Conservation (phyloP, 2,329 filamentous ascomycete genomes). For the Pseudocercospora fuligena region DNA sequence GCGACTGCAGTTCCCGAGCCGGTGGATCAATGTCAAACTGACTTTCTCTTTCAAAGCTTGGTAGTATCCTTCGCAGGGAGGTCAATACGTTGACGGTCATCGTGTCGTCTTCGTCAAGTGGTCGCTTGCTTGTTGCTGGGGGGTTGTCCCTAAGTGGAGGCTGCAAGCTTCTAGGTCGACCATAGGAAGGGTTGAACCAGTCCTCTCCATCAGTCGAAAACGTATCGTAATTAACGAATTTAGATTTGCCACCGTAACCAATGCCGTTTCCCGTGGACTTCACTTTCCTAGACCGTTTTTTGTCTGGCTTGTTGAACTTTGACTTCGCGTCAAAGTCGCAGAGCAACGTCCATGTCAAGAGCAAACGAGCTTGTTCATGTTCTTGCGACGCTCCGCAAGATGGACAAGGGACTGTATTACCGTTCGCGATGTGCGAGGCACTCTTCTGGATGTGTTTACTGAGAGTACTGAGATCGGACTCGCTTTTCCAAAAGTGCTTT, state of each 20-base stretch:
- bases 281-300: conserved; percentile 1
- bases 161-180: neutral
- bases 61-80: conserved; percentile 34
- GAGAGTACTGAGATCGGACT: conserved; percentile 1
- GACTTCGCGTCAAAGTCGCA: conserved; percentile 42
- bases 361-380: conserved; percentile 28
- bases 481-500: conserved; percentile 8
- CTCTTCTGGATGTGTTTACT: neutral
- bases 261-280: conserved; percentile 6
- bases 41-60: conserved; percentile 27
- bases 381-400: neutral
- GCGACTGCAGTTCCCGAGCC: conserved; percentile 33
- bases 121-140: neutral
- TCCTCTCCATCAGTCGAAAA: neutral
- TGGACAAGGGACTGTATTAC: neutral
- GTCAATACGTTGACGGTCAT: conserved; percentile 25
- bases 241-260: conserved; percentile 13
- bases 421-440: neutral
- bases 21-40: conserved; percentile 42
- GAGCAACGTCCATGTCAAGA: conserved; percentile 45
- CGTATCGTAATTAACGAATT: neutral
- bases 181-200: neutral
- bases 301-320: conserved; percentile 26
- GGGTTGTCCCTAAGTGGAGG: neutral
- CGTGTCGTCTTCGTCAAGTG: conserved; percentile 25